A percentile compares a stretch with the other conserved stretches of the same genome.
phyloP scores from a whole-genome alignment of 805 yeast genomes.

The Candida manassasensis region DNA sequence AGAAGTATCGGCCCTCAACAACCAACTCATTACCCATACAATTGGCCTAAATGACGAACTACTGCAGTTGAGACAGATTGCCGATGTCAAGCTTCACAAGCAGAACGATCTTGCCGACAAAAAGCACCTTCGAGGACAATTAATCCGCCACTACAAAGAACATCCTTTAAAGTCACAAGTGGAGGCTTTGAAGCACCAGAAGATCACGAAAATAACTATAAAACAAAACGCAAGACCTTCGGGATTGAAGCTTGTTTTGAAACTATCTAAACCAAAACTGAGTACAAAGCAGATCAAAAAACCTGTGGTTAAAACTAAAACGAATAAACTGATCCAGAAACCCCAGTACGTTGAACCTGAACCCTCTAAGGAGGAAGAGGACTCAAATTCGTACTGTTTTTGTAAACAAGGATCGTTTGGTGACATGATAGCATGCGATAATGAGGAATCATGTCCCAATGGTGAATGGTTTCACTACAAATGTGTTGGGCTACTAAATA shows the following conservation, averaged over 20 bases:
- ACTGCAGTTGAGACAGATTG: constrained; percentile 17
- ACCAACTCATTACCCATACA: constrained; percentile 29
- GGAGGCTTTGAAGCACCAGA: constrained; percentile 33
- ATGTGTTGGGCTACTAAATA: constrained; percentile 37
- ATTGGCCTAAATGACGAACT: constrained; percentile 21
- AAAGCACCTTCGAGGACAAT: constrained; percentile 23
- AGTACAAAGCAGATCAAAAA: constrained; percentile 3
- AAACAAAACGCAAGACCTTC: constrained; percentile 1
- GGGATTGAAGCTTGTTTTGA: constrained; percentile 14
- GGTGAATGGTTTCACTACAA: constrained; percentile 46
- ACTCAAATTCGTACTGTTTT: constrained; percentile 60
- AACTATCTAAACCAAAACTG: constrained; percentile 8
- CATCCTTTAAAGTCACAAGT: constrained; percentile 34
- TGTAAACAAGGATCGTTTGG: constrained; percentile 95
- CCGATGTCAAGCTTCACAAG: constrained; percentile 10
- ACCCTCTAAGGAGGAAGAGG: constrained; percentile 11
- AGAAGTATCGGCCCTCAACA: constrained; percentile 24
- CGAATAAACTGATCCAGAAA: neutral
- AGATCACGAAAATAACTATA: constrained; percentile 3
- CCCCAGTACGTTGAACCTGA: constrained; percentile 1
- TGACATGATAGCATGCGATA: constrained; percentile 95
- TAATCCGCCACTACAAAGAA: constrained; percentile 29
- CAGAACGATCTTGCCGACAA: constrained; percentile 9
- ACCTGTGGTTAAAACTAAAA: constrained; percentile 2
- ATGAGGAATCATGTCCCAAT: constrained; percentile 38